Base-by-base conservation (phyloP, 257 asterid species). In the Schizonepeta tenuifolia region DNA sequence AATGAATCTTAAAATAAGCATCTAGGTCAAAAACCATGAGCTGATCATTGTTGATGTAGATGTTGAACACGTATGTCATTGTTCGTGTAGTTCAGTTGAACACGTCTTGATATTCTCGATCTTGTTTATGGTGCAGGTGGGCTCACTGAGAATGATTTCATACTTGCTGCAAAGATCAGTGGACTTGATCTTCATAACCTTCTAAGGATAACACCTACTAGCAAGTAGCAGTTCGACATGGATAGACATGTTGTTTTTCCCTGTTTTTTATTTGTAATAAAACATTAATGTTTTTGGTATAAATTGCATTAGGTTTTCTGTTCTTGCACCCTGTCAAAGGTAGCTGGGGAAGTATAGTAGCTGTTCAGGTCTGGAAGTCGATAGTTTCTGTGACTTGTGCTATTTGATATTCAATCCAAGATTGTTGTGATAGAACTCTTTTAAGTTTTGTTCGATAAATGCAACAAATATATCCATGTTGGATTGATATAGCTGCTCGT, bases 71-170 rank as follows among this genome's bases (percentile, higher is more conserved):
- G 8, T 38, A 7, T 7, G 10, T 38, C 43, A 28, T 26, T 66
- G 43, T 13, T 36, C 31, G 33, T n/a, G 26, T 72, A 28, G 53
- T 51, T 63, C 56, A 63, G 41, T 17, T 15, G 22, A 28, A 17
- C 51, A 14, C 4, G 7, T 60, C n/a, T 20, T 50, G 5, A 14
- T 58, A 40, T 66, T 18, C 21, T 2, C 54, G 4, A 73, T 63
- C 51, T 28, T 35, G 60, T 70, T 73, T 0, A 13, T 67, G 75
- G 35, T 79, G 83, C 76, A 93, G 98, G 95, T 74, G 99, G 99
- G 35, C 86, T 94, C 17, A 91, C 97, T 7, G 97, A 94, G 84
- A 94, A 94, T 81, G 98, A 90, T 78, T 93, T 90, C 85, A 87
- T 93, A 62, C 96, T 93, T 51, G 98, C 98, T 69, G 89, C 92